phyloP scores from a whole-genome alignment of 225 moss, liverwort and hornwort species.

The Rhytidiadelphus loreus region DNA sequence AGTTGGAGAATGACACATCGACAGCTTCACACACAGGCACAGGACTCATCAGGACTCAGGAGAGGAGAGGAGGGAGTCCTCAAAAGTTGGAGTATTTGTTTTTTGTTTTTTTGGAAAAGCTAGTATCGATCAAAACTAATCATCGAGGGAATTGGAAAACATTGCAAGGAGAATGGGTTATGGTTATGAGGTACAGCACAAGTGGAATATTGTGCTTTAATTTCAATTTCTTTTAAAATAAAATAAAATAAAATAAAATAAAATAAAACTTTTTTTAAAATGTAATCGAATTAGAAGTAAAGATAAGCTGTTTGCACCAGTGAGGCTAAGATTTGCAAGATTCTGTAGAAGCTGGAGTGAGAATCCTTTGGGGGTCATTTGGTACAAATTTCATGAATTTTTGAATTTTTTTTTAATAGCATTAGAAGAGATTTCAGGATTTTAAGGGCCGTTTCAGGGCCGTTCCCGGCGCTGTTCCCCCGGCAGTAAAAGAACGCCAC shows the following conservation, averaged over 20 bases:
- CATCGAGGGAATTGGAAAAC: not conserved
- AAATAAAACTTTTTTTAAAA: not conserved
- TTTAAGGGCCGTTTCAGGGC: too few species aligned
- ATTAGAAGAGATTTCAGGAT: too few species aligned
- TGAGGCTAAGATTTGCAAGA: too few species aligned
- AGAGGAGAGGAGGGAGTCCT: not conserved
- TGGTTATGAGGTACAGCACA: too few species aligned
- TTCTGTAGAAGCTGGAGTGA: too few species aligned
- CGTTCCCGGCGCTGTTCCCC: too few species aligned
- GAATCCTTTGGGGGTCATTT: not conserved
- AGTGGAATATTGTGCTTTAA: not conserved
- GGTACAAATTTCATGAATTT: not conserved
- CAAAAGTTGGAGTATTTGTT: not conserved
- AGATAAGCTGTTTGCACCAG: too few species aligned
- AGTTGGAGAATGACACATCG: not conserved
- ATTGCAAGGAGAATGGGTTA: not conserved
- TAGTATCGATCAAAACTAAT: not conserved
- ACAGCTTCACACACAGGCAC: too few species aligned
- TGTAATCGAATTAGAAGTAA: not conserved
- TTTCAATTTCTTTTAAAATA: not conserved
- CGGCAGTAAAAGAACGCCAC: too few species aligned
- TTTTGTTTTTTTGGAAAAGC: too few species aligned
- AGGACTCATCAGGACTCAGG: too few species aligned
- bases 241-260: rapidly evolving
- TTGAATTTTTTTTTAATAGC: not conserved